Conservation (phyloP, 805 yeast genomes). For the Yamadazyma olivae region DNA sequence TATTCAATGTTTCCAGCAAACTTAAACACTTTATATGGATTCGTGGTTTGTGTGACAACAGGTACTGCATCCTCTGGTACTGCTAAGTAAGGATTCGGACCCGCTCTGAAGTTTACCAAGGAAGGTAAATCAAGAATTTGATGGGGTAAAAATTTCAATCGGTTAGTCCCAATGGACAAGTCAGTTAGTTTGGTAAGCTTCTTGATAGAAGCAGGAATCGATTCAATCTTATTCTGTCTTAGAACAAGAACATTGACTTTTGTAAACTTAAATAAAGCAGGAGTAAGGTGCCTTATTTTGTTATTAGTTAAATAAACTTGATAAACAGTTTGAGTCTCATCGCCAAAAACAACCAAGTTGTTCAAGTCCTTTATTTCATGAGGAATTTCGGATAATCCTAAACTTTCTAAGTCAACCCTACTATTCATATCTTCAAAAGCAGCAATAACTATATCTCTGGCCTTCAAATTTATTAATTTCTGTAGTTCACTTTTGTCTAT, state of each 20-base stretch:
- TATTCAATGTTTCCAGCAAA: constrained; percentile 27
- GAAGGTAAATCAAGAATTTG: constrained; percentile 46
- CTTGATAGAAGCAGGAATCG: constrained; percentile 47
- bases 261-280: constrained; percentile 46
- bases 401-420: constrained; percentile 44
- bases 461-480: constrained; percentile 21
- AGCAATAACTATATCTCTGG: constrained; percentile 39
- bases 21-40: constrained; percentile 18
- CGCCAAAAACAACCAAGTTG: constrained; percentile 44
- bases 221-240: constrained; percentile 47
- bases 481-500: constrained; percentile 19
- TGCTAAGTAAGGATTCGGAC: constrained; percentile 48
- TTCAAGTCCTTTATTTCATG: constrained; percentile 57
- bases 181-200: constrained; percentile 43
- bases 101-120: constrained; percentile 45
- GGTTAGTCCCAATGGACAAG: constrained; percentile 50
- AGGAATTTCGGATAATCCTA: constrained; percentile 49
- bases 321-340: constrained; percentile 19
- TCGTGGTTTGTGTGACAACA: constrained; percentile 16
- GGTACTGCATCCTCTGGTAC: constrained; percentile 25
- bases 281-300: constrained; percentile 45
- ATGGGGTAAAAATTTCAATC: constrained; percentile 49
- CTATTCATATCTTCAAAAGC: constrained; percentile 48
- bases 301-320: constrained; percentile 54
- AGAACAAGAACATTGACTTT: constrained; percentile 51